Percentiles rank a stretch among this genome's conserved stretches.
Evolutionary conservation across 495 filamentous ascomycete species (phyloP).

Genomic region (Peziza echinospora): DNA sequence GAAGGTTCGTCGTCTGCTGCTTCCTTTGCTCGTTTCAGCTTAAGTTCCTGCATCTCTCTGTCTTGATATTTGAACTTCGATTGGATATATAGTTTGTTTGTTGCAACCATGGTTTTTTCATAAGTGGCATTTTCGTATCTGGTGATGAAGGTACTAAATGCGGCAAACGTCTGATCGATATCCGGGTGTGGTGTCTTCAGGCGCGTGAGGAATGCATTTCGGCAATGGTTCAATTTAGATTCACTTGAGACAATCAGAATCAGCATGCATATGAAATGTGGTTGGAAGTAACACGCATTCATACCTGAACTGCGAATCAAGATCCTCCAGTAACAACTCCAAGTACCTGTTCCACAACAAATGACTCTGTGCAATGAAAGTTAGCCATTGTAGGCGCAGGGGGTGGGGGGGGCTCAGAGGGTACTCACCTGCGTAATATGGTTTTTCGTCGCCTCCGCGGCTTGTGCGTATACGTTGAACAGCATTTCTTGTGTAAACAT

Average conservation of each 20-base stretch:
- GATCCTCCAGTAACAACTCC: slow-evolving; percentile 37
- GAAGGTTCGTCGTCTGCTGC: slow-evolving; percentile 29
- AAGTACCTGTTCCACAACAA: slow-evolving; percentile 69
- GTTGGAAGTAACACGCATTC: slow-evolving; percentile 28
- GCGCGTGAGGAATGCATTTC: slow-evolving; percentile 47
- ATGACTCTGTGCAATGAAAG: slow-evolving; percentile 36
- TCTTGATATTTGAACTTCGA: slow-evolving; percentile 45
- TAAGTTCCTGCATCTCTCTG: slow-evolving; percentile 52
- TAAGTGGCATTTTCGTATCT: slow-evolving; percentile 52
- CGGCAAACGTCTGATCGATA: slow-evolving; percentile 69
- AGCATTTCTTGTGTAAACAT: slow-evolving; percentile 60
- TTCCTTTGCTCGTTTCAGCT: slow-evolving; percentile 36
- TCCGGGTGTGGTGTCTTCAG: slow-evolving; percentile 59
- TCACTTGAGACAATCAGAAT: slow-evolving; percentile 1
- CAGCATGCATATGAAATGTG: slow-evolving; percentile 24
- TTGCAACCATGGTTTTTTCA: slow-evolving; percentile 57
- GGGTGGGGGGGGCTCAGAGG: background rate
- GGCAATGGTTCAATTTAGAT: slow-evolving; percentile 34
- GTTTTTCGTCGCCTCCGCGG: slow-evolving; percentile 54
- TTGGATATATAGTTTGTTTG: slow-evolving; percentile 39
- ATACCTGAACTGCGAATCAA: slow-evolving; percentile 32
- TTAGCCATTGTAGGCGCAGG: slow-evolving; percentile 3
- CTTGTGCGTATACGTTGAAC: slow-evolving; percentile 58
- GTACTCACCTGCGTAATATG: slow-evolving; percentile 41
- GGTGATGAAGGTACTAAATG: slow-evolving; percentile 61